phyloP scores from a whole-genome alignment of 345 rosid genomes.

The Citrus inodora region DNA sequence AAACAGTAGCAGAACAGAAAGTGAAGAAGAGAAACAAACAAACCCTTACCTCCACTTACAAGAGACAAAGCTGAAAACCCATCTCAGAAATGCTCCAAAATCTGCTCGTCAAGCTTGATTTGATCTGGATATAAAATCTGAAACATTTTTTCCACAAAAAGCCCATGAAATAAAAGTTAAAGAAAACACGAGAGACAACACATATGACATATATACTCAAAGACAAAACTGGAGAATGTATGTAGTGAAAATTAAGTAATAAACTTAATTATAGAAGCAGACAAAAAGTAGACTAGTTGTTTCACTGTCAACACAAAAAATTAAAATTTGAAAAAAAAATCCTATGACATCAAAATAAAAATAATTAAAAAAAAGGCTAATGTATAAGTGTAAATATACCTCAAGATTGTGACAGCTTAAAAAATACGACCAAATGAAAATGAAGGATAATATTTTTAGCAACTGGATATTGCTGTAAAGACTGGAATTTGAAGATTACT shows the following conservation, averaged over 20 bases:
- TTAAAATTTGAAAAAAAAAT: neutral
- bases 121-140: conserved; percentile 22
- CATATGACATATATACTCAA: conserved; percentile 11
- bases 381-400: conserved; percentile 3
- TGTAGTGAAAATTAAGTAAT: conserved; percentile 18
- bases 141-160: conserved; percentile 17
- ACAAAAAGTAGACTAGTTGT: conserved; percentile 41
- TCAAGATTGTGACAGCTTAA: conserved; percentile 34
- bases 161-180: conserved; percentile 1
- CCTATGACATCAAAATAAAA: neutral
- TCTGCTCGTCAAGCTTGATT: conserved; percentile 24
- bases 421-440: neutral
- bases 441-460: conserved; percentile 13
- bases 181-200: conserved; percentile 1
- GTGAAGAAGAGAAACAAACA: conserved; percentile 2
- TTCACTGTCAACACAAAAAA: conserved; percentile 33
- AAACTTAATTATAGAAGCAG: conserved; percentile 20
- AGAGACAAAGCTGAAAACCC: conserved; percentile 12
- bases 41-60: conserved; percentile 29
- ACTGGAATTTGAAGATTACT: conserved; percentile 31
- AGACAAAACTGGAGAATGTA: conserved; percentile 38
- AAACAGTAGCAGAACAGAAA: conserved; percentile 8
- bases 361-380: neutral
- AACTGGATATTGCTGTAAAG: conserved; percentile 43
- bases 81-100: conserved; percentile 29